phyloP scores from a whole-genome alignment of 1,284 basidiomycete species.

The Tetrapyrgos nigripes region DNA sequence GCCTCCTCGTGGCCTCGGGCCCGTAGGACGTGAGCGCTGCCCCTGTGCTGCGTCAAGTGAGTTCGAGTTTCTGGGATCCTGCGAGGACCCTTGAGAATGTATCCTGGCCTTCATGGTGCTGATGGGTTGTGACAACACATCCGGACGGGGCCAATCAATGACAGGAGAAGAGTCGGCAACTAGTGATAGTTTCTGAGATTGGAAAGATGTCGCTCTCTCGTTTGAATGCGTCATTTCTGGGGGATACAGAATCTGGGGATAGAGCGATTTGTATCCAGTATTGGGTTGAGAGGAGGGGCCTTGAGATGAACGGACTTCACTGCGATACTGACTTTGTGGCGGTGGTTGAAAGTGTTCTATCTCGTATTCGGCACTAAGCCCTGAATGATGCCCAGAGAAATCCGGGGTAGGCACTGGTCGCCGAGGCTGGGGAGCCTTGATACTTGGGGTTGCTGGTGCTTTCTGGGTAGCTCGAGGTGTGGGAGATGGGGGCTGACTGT shows the following conservation, averaged over 20 bases:
- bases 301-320: constrained; percentile 15
- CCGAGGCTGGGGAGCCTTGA: constrained; percentile 51
- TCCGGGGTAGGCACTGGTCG: constrained; percentile 35
- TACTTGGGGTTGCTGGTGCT: constrained; percentile 21
- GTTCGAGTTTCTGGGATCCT: neutral
- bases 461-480: constrained; percentile 4
- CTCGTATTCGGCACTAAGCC: constrained; percentile 48
- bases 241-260: constrained; percentile 36
- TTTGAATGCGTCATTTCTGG: constrained; percentile 5
- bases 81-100: constrained; percentile 5
- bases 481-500: constrained; percentile 28
- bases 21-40: constrained; percentile 33
- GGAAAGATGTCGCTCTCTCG: constrained; percentile 10
- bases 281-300: constrained; percentile 9
- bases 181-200: constrained; percentile 8
- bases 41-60: constrained; percentile 19
- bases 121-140: constrained; percentile 48
- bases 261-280: constrained; percentile 29
- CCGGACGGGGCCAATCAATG: constrained; percentile 61
- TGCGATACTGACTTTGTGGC: constrained; percentile 20
- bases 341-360: constrained; percentile 52
- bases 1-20: constrained; percentile 49
- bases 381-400: constrained; percentile 40
- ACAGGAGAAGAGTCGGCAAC: constrained; percentile 46
- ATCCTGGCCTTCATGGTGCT: constrained; percentile 33